These are phyloP conservation scores for Vanrija humicola DNA, from an alignment of 1,284 basidiomycete genomes.

Conservation along the genomic window DNA sequence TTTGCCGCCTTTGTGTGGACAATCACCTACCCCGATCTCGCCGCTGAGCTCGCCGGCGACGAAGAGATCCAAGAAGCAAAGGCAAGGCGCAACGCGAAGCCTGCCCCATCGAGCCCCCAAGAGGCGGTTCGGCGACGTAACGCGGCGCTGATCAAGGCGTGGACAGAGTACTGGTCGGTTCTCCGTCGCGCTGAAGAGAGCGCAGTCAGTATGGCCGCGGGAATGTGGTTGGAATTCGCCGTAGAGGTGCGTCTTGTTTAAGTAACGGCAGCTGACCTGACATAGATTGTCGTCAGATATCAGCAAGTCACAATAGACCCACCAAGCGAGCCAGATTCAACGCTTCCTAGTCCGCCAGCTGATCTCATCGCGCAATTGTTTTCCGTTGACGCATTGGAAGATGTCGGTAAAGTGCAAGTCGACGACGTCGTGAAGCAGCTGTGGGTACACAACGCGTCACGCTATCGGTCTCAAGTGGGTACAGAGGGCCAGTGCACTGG, in stretches of 20 bases:
- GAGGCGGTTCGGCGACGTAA: constrained; percentile 20
- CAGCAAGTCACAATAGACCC: constrained; percentile 13
- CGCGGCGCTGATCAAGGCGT: constrained; percentile 19
- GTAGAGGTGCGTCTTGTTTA: constrained; percentile 23
- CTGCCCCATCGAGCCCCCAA: background rate
- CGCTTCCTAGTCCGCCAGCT: constrained; percentile 9
- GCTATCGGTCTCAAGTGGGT: too few relatives aligned
- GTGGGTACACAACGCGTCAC: background rate
- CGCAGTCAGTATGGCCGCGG: background rate
- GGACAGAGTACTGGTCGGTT: constrained; percentile 34
- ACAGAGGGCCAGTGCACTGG: too few relatives aligned
- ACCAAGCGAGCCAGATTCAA: background rate
- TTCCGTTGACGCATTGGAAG: background rate
- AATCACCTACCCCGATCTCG: background rate
- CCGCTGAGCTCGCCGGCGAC: background rate
- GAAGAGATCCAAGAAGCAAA: background rate
- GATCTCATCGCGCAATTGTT: too few relatives aligned
- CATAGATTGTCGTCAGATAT: constrained; percentile 17
- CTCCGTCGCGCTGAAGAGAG: constrained; percentile 19
- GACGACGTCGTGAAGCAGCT: background rate
- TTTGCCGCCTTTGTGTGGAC: background rate
- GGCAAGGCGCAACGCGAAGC: background rate
- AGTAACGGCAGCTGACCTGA: background rate
- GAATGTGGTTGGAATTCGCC: constrained; percentile 34
- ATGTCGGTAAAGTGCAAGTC: background rate